These are phyloP conservation scores for Triangularia verruculosa DNA, from an alignment of 2,329 filamentous ascomycete species.

Conservation along the genomic window DNA sequence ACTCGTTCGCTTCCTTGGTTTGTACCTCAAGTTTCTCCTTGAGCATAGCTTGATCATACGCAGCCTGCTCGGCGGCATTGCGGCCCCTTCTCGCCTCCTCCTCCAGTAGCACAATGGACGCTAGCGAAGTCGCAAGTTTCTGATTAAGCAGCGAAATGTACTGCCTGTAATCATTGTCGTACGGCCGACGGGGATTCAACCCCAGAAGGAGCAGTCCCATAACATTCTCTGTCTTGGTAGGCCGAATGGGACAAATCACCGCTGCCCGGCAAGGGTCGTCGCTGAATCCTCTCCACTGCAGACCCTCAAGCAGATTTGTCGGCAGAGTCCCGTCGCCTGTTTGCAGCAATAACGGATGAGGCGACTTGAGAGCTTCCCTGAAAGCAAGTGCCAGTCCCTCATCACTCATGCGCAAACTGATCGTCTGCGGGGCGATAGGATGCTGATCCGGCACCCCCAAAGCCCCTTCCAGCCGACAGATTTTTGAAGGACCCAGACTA, in stretches of 20 bases:
- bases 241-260: constrained; percentile 67
- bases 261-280: constrained; percentile 61
- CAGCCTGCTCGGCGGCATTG: constrained; percentile 60
- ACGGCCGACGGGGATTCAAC: constrained; percentile 67
- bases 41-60: constrained; percentile 63
- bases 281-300: constrained; percentile 61
- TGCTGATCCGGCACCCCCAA: constrained; percentile 46
- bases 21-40: constrained; percentile 61
- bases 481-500: constrained; percentile 32
- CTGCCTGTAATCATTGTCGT: constrained; percentile 69
- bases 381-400: constrained; percentile 40
- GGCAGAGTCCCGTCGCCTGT: constrained; percentile 54
- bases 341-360: constrained; percentile 41
- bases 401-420: constrained; percentile 38
- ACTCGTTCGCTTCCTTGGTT: constrained; percentile 48
- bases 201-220: constrained; percentile 68
- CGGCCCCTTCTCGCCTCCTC: constrained; percentile 62
- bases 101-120: constrained; percentile 67
- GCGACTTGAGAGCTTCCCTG: constrained; percentile 38
- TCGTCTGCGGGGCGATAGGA: constrained; percentile 38
- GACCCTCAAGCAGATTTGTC: constrained; percentile 52
- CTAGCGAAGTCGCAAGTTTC: constrained; percentile 64
- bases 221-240: constrained; percentile 60
- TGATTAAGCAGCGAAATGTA: constrained; percentile 57
- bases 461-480: constrained; percentile 44